Percentiles rank a stretch among this genome's conserved stretches.
Evolutionary conservation across 1,284 basidiomycete genomes (phyloP).

Genomic region (Schizophyllum commune): DNA sequence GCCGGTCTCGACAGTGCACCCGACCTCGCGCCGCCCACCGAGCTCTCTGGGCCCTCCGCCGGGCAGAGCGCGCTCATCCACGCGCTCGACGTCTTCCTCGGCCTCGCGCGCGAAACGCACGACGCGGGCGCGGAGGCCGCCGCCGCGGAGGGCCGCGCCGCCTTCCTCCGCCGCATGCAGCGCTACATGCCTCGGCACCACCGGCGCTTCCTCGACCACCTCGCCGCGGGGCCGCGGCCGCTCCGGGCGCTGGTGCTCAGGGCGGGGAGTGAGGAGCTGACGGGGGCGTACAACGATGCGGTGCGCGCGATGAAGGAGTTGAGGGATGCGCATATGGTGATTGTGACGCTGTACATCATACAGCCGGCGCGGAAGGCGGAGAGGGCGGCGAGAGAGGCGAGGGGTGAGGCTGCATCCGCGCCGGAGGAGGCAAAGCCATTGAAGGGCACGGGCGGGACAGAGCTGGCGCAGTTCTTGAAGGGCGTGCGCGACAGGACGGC

Average conservation of each 20-base stretch:
- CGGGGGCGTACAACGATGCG: conserved; percentile 67
- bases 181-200: conserved; percentile 90
- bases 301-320: conserved; percentile 73
- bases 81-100: conserved; percentile 85
- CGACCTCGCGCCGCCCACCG: conserved; percentile 41
- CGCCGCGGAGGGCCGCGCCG: conserved; percentile 21
- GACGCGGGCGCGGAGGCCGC: conserved; percentile 15
- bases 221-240: conserved; percentile 55
- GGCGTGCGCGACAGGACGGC: conserved; percentile 71
- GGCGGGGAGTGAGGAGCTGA: conserved; percentile 18
- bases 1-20: conserved; percentile 62
- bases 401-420: not conserved
- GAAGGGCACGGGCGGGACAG: conserved; percentile 84
- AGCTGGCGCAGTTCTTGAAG: conserved; percentile 77
- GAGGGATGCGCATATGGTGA: conserved; percentile 82
- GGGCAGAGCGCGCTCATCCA: conserved; percentile 89
- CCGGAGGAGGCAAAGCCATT: conserved; percentile 20
- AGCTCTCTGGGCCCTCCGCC: conserved; percentile 84
- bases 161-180: conserved; percentile 77
- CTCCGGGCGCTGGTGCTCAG: conserved; percentile 41
- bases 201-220: conserved; percentile 80
- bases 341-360: conserved; percentile 81
- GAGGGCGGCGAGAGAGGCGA: conserved; percentile 21
- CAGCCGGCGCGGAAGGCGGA: conserved; percentile 42
- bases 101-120: conserved; percentile 61